Evolutionary conservation across 169 alveolate species (phyloP).

Genomic region (Plasmodium fragile): DNA sequence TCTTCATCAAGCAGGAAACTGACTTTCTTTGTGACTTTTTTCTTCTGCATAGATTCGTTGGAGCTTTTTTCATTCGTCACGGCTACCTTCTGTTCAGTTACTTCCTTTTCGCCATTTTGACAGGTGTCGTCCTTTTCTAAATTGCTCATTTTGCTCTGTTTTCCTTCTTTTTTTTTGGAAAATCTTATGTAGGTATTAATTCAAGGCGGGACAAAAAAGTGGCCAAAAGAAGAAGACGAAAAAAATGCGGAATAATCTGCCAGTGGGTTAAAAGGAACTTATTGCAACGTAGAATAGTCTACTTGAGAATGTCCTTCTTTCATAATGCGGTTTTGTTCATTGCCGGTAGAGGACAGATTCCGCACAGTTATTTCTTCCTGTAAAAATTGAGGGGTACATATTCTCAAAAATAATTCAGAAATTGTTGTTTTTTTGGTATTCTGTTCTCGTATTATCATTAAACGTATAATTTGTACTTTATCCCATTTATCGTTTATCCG

Average conservation of each 20-base stretch:
- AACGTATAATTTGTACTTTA: not conserved
- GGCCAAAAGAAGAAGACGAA: not conserved
- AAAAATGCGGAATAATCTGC: not conserved
- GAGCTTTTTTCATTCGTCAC: not conserved
- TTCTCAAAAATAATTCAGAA: not conserved
- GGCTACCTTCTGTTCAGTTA: not conserved
- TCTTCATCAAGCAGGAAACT: conserved; percentile 48
- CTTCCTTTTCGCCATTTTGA: not conserved
- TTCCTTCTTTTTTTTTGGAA: not conserved
- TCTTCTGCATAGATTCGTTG: conserved; percentile 21
- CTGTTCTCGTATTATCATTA: not conserved
- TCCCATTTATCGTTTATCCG: not conserved
- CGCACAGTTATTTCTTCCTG: not conserved
- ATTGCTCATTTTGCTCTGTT: not conserved
- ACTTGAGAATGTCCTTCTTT: not conserved
- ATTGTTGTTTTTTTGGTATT: not conserved
- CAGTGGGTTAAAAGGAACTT: not conserved
- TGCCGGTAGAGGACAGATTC: not conserved
- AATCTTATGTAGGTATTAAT: not conserved
- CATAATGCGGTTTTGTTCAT: conserved; percentile 3
- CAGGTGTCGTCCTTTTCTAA: conserved; percentile 14
- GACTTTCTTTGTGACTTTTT: conserved; percentile 40
- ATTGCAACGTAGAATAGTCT: not conserved
- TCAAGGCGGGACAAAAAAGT: conserved; percentile 1
- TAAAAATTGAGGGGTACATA: not conserved